Base-by-base conservation (phyloP, 371 early-diverging fungal species). In the Chytridium lagenaria region DNA sequence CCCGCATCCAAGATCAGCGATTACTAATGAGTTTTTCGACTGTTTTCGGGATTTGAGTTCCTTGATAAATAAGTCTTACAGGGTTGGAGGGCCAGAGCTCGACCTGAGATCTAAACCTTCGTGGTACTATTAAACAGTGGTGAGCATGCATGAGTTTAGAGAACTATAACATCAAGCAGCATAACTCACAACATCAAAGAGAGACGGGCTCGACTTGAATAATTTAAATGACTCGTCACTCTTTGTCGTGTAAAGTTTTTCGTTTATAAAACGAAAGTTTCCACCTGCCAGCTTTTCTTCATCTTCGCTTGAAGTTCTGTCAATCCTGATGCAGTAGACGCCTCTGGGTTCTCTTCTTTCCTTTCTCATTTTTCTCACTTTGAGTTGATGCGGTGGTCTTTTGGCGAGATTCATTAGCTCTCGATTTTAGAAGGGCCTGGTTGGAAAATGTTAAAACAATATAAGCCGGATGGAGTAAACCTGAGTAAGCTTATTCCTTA, bases 1-100 rank as follows among this genome's bases (percentile, higher is more conserved):
- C 31, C 99, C 99, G 78, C 99, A 99, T 0, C 99, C 99, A 77
- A 99, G 77, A 84, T 99, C 99, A 1, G 97, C 99, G 63, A 98
- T 87, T 1, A 92, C 80, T 1, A 78, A 37, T 30, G 44, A 36
- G 19, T 72, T 72, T 16, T 59, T 65, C 26, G 68, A 22, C 5
- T 73, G 66, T 30, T 80, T 74, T n/a, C 78, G 76, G 59, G 70
- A 66, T 39, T 68, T 61, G 12, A 98, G 81, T 57, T 92, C 86
- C 1, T 84, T 77, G 63, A 97, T 91, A 74, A 97, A 90, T 1
- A 91, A 79, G 80, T 98, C 95, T n/a, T 0, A 98, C 91, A 0
- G 99, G 99, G 80, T 99, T 98, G 34, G 83, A 86, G 0, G 99
- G 99, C 99, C 99, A 99, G 40, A 88, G 86, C 71, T 92, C 90